A percentile compares a stretch with the other conserved stretches of the same genome.
Conservation (phyloP, 495 filamentous ascomycete genomes). For the Penicillium taxi region DNA sequence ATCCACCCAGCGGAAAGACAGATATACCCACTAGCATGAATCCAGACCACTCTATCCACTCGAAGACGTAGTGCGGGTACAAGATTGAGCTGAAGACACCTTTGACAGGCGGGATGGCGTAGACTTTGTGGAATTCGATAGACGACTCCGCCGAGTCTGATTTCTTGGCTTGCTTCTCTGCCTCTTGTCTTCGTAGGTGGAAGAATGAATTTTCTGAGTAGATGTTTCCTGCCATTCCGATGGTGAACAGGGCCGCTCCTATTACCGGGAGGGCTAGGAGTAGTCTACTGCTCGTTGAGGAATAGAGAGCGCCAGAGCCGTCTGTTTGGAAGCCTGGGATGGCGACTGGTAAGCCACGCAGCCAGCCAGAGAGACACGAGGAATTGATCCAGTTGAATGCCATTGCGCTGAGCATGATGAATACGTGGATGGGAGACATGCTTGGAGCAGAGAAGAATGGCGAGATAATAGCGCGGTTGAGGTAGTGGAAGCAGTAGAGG, state of each 20-base stretch:
- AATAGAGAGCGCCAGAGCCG: slow-evolving; percentile 3
- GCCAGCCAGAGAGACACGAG: slow-evolving; percentile 66
- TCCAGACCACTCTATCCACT: slow-evolving; percentile 94
- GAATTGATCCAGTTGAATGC: slow-evolving; percentile 76
- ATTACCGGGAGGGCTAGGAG: slow-evolving; percentile 11
- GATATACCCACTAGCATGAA: slow-evolving; percentile 61
- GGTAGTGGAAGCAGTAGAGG: slow-evolving; percentile 63
- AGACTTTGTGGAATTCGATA: slow-evolving; percentile 63
- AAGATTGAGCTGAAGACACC: slow-evolving; percentile 77
- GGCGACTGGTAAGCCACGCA: slow-evolving; percentile 46
- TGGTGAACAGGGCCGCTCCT: slow-evolving; percentile 52
- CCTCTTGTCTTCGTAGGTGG: slow-evolving; percentile 50
- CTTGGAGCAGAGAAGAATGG: slow-evolving; percentile 73
- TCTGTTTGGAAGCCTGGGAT: slow-evolving; percentile 12
- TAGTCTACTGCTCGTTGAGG: neutral
- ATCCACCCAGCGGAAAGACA: slow-evolving; percentile 13
- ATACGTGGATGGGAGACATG: slow-evolving; percentile 78
- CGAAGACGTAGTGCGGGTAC: slow-evolving; percentile 86
- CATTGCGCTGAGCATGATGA: slow-evolving; percentile 52
- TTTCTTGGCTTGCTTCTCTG: slow-evolving; percentile 31
- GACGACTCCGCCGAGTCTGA: slow-evolving; percentile 19
- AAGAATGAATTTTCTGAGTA: slow-evolving; percentile 57
- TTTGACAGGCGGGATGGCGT: slow-evolving; percentile 76
- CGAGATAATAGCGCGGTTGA: slow-evolving; percentile 75
- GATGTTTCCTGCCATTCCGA: slow-evolving; percentile 73